Evolutionary conservation across 108 stramenopile species (phyloP).

Genomic region (Stephanodiscus minutulus): DNA sequence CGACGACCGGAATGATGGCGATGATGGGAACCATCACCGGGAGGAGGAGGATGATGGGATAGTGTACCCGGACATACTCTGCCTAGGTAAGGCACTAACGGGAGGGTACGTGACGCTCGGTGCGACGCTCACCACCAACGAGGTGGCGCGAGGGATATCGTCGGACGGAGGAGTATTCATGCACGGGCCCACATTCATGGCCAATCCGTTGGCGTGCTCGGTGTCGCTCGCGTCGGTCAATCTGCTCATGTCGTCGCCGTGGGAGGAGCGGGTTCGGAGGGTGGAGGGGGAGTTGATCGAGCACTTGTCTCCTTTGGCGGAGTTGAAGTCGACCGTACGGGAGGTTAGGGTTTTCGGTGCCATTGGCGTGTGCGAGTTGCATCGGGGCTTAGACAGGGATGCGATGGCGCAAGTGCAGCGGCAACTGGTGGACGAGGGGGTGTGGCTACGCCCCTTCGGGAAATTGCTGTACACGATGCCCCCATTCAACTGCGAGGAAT

Average conservation of each 20-base stretch:
- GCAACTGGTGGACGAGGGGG: conserved; percentile 63
- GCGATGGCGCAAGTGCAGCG: conserved; percentile 60
- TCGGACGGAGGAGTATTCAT: conserved; percentile 64
- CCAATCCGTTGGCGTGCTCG: conserved; percentile 83
- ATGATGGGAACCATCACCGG: not conserved
- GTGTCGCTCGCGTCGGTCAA: conserved; percentile 66
- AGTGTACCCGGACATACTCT: conserved; percentile 78
- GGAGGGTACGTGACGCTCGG: conserved; percentile 86
- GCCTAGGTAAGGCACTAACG: conserved; percentile 85
- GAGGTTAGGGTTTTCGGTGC: conserved; percentile 88
- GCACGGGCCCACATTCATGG: conserved; percentile 90
- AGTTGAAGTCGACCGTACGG: conserved; percentile 55
- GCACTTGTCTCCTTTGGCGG: conserved; percentile 55
- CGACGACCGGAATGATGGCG: conserved; percentile 11
- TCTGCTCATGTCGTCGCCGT: conserved; percentile 56
- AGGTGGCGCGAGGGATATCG: conserved; percentile 70
- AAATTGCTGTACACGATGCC: conserved; percentile 88
- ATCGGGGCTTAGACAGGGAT: conserved; percentile 60
- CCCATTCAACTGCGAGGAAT: conserved; percentile 63
- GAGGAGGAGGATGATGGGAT: conserved; percentile 9
- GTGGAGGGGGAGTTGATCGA: conserved; percentile 57
- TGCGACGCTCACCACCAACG: conserved; percentile 67
- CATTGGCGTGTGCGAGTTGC: conserved; percentile 85
- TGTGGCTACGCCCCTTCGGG: conserved; percentile 86
- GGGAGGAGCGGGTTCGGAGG: conserved; percentile 51